Evolutionary conservation across 305 asterid species (phyloP).

Genomic region (Rubia occidens): DNA sequence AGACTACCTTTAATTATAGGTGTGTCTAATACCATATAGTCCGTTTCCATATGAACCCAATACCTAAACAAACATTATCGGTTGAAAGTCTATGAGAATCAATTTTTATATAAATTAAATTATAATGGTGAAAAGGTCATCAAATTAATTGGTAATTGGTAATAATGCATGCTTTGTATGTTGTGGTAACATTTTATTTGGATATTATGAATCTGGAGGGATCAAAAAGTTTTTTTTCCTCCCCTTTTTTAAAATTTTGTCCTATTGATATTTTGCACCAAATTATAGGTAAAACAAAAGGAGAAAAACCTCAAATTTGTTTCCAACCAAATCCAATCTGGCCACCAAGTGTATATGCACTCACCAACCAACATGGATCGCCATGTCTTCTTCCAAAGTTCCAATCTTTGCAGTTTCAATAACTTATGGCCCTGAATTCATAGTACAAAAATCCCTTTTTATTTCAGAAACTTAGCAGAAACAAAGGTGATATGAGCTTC

Average conservation of each 20-base stretch:
- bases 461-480: slow-evolving; percentile 11
- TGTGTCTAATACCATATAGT: too few species aligned
- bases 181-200: too few species aligned
- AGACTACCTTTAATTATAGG: too few species aligned
- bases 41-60: too few species aligned
- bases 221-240: too few species aligned
- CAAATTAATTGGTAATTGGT: too few species aligned
- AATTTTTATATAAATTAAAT: too few species aligned
- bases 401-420: slow-evolving; percentile 6
- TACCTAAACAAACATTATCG: too few species aligned
- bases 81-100: background rate
- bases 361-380: background rate
- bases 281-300: background rate
- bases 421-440: slow-evolving; percentile 7
- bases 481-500: slow-evolving; percentile 35
- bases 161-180: too few species aligned
- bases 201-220: too few species aligned
- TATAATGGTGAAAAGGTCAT: too few species aligned
- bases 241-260: too few species aligned
- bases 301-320: background rate
- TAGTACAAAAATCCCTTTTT: background rate
- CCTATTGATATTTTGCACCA: background rate
- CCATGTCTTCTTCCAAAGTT: slow-evolving; percentile 9
- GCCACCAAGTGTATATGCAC: background rate
- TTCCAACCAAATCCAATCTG: background rate